phyloP scores from a whole-genome alignment of 106 monocot species.

The Posidonia australis region DNA sequence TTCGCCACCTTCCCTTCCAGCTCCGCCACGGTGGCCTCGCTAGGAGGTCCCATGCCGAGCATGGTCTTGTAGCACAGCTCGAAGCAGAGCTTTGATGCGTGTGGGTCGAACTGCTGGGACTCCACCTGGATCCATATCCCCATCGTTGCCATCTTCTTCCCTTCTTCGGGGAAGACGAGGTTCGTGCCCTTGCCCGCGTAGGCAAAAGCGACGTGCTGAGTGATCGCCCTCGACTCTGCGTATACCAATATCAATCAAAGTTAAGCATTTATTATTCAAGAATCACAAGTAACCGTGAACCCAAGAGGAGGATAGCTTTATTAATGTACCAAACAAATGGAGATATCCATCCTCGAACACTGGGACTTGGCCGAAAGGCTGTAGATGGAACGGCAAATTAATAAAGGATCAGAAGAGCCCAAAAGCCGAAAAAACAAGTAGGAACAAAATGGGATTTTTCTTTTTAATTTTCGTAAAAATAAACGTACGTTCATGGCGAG shows the following conservation, averaged over 20 bases:
- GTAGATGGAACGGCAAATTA: no score
- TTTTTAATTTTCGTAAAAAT: neutral
- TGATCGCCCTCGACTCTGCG: slow-evolving; percentile 11
- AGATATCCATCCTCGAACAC: slow-evolving; percentile 12
- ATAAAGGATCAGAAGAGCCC: no score
- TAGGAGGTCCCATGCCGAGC: slow-evolving; percentile 6
- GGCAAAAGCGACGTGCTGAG: slow-evolving; percentile 1
- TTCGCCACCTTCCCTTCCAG: slow-evolving; percentile 20
- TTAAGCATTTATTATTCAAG: no score
- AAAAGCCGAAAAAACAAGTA: neutral
- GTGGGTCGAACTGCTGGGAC: slow-evolving; percentile 32
- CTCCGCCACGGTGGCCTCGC: slow-evolving; percentile 10
- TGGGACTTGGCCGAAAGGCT: slow-evolving; percentile 15
- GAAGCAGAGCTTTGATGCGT: slow-evolving; percentile 19
- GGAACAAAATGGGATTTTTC: neutral
- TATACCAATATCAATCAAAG: neutral
- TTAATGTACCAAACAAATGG: slow-evolving; percentile 8
- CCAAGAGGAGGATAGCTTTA: no score
- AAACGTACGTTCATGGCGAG: slow-evolving; percentile 8
- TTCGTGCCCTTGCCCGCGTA: neutral
- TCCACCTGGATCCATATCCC: slow-evolving; percentile 47
- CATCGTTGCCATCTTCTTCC: slow-evolving; percentile 10
- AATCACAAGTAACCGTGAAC: no score
- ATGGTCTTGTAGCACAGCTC: slow-evolving; percentile 23
- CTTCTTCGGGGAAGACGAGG: slow-evolving; percentile 6